These are phyloP conservation scores for Citrus cavaleriei DNA, from an alignment of 345 rosid species.

Conservation along the genomic window DNA sequence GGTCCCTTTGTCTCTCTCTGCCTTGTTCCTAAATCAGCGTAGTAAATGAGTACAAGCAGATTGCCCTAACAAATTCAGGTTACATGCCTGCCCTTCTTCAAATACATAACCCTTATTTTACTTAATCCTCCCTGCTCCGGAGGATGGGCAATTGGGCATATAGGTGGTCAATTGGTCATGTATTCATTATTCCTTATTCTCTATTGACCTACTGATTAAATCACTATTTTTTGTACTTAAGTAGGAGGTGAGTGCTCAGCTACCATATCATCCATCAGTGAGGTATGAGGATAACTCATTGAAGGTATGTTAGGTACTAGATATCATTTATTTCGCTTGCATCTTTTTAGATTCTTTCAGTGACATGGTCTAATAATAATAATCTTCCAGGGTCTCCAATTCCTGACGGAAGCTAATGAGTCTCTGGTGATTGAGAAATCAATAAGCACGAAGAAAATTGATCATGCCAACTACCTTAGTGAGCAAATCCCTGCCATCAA, in stretches of 20 bases:
- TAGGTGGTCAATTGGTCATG: not conserved
- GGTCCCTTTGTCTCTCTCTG: not conserved
- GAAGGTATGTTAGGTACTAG: slow-evolving; percentile 31
- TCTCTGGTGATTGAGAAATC: slow-evolving; percentile 24
- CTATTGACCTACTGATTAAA: not conserved
- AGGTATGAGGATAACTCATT: slow-evolving; percentile 39
- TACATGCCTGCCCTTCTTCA: not conserved
- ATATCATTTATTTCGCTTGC: not conserved
- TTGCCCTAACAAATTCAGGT: not conserved
- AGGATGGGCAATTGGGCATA: not conserved
- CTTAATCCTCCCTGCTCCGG: not conserved
- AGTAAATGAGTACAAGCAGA: not conserved
- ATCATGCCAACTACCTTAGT: slow-evolving; percentile 17
- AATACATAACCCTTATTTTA: not conserved
- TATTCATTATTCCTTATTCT: not conserved
- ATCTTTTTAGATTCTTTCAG: not conserved
- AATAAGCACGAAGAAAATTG: slow-evolving; percentile 19
- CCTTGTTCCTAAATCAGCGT: not conserved
- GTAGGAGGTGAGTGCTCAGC: slow-evolving; percentile 54
- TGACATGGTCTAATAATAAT: slow-evolving; percentile 1
- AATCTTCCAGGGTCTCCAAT: slow-evolving; percentile 71
- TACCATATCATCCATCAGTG: slow-evolving; percentile 40
- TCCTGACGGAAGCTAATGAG: slow-evolving; percentile 50
- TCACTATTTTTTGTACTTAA: slow-evolving; percentile 15
- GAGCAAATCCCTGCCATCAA: slow-evolving; percentile 24